Evolutionary conservation across 148 eudicot genomes (phyloP), one percentile per base, ranked within the genome.

Genomic region (Oxyria digyna): DNA sequence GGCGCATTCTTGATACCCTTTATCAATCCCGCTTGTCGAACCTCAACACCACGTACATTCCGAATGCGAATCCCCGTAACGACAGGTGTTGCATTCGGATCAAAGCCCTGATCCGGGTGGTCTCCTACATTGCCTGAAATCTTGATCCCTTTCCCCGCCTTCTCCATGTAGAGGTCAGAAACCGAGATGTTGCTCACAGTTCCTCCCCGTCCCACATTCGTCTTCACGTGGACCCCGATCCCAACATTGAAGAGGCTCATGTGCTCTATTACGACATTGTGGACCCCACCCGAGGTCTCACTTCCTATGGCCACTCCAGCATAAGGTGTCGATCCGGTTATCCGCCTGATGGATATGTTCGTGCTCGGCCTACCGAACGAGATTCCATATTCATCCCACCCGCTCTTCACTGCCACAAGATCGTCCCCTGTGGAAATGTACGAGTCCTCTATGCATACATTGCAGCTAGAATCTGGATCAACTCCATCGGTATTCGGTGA

Each of bases 401-500:
- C 99, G 41, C 97, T 90, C 78, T 95, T 95, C 59, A 95, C 78
- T 12, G 97, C 85, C 20, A 95, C 75, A 11, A 95, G 91, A 75
- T 94, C 99, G 67, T 95, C 99, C 1, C 99, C 99, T 1, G 87
- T 88, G 3, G 97, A 85, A 69, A 94, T 94, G 84, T 78, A 83
- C 0, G 89, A 84, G 78, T 94, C 99, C 85, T 94, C 99, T 38
- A 94, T 87, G 81, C 99, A 94, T 35, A 94, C 91, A 71, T 82
- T 81, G 72, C 83, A 77, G 85, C 97, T 88, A 72, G 99, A 94
- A 84, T 94, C 99, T 57, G 99, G 99, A 81, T 95, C 99, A 35
- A 95, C 79, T 69, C 99, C 99, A 65, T 95, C 99, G 0, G 99
- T 95, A 72, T 95, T 95, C 41, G 99, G 99, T 33, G 99, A 91